Evolutionary conservation across 2,329 filamentous ascomycete genomes (phyloP), one percentile per base, ranked within the genome.

Genomic region (Paecilomyces fulvus): DNA sequence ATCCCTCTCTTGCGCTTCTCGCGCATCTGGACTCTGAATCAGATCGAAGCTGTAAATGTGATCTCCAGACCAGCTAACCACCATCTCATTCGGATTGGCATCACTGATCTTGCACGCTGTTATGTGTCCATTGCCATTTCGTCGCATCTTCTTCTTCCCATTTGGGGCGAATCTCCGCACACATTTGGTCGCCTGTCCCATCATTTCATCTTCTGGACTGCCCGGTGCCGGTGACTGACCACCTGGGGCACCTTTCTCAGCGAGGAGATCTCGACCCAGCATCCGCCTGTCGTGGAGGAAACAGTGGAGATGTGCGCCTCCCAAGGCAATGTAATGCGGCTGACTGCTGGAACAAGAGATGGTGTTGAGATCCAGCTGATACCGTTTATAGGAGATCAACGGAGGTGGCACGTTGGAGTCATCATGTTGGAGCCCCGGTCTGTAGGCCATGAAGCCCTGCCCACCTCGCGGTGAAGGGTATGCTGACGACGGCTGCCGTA

Each of bases 41-140:
- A 88, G 76, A 64, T 88, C 83, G 64, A 88, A 88, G 62, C 81
- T 82, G 70, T 85, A 85, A 53, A 87, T 84, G 59, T 83, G 78
- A 59, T 86, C 83, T 21, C 82, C 83, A 20, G 83, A 86, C 85
- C 85, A 88, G 62, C 84, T 87, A 21, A 83, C 85, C 12, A 88
- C 71, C 64, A 88, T 80, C 63, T 88, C 84, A 60, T 87, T 84
- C 0, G 85, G 85, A 58, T 85, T 80, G 8, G 82, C 83, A 70
- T 87, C 83, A 61, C 83, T 86, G 64, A 88, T 88, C 70, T 87
- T 88, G 70, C 84, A 86, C 14, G 85, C 84, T 1, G 85, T 87
- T 63, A 88, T 87, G 62, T 87, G 84, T 3, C 83, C 82, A 58
- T 80, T 80, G 55, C 85, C 81, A 14, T 67, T 63, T n/a, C 63